Conservation (phyloP, 2,329 filamentous ascomycete genomes). For the Neoscytalidium dimidiatum region DNA sequence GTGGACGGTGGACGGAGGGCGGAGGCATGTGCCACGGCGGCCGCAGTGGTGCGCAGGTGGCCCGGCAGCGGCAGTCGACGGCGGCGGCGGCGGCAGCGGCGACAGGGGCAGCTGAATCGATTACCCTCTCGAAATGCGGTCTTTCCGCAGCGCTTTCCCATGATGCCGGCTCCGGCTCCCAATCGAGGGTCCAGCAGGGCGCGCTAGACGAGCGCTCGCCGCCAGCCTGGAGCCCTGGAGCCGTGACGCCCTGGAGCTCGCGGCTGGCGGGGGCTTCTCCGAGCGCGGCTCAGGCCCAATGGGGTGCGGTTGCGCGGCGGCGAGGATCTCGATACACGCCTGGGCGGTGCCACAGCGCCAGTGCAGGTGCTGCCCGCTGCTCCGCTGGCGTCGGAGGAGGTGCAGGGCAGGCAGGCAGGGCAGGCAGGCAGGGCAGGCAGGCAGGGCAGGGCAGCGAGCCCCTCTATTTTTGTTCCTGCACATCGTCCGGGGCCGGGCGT, state of each 20-base stretch:
- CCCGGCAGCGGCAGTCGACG: not conserved
- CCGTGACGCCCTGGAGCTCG: no score
- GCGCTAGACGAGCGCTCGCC: not conserved
- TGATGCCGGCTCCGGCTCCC: no score
- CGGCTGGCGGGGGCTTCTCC: not conserved
- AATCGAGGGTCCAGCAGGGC: not conserved
- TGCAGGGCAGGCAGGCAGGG: no score
- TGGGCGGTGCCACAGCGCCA: no score
- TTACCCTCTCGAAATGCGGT: conserved; percentile 8
- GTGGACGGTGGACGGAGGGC: no score
- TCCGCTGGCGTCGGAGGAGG: no score
- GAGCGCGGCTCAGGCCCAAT: not conserved
- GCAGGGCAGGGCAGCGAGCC: not conserved
- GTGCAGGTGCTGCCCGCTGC: no score
- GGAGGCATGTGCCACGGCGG: no score
- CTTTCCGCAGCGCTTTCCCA: not conserved
- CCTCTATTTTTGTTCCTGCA: conserved; percentile 15
- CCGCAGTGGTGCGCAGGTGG: no score
- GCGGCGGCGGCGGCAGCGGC: no score
- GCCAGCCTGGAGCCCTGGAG: not conserved
- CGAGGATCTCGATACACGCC: not conserved
- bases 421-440: not conserved
- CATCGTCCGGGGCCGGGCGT: conserved; percentile 6
- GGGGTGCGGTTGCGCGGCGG: not conserved
- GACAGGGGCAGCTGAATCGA: conserved; percentile 2